Base-by-base conservation (phyloP, 495 filamentous ascomycete species). In the Amniculicola lignicola region DNA sequence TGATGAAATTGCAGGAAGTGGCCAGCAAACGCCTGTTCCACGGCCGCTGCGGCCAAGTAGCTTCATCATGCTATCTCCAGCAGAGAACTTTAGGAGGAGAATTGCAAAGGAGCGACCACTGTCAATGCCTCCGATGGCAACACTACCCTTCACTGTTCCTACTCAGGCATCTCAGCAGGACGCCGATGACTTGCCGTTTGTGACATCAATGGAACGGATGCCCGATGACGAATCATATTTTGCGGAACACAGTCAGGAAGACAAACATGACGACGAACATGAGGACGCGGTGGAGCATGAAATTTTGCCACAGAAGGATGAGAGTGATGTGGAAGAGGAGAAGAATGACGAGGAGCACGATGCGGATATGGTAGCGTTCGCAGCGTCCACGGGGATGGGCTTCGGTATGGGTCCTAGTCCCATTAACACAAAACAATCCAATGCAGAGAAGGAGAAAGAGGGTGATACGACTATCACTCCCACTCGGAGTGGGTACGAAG, bases 11-110 rank as follows among this genome's bases (percentile, higher is more conserved):
- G n/a, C n/a, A n/a, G n/a, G n/a, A n/a, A 73, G 70, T 23, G 70
- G 77, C 19, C 31, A 38, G 4, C 11, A 59, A 22, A 65, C 62
- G 1, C 62, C 65, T 3, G 36, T 66, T 5, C n/a, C 27, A n/a
- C 50, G 49, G 12, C 61, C 48, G 9, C 50, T 37, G 38, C 43
- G 63, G 21, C 60, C 63, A 3, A 22, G 46, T 16, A 65, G 62
- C 38, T 31, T 58, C 48, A 65, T 65, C n/a, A 33, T 58, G 57
- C 45, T 58, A 14, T 37, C 52, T 15, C 60, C 62, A 11, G 35
- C 25, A 3, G 51, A 59, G 14, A 23, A 12, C 10, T 49, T 62
- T 23, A 39, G 46, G 25, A 38, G 36, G 37, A 47, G 47, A 24
- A 10, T 42, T 14, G n/a, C 36, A 14, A 39, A 42, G 38, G 29